A percentile compares a stretch with the other conserved stretches of the same genome.
These are phyloP conservation scores for Phaeolepiota aurea DNA, from an alignment of 768 basidiomycete genomes.

Conservation along the genomic window DNA sequence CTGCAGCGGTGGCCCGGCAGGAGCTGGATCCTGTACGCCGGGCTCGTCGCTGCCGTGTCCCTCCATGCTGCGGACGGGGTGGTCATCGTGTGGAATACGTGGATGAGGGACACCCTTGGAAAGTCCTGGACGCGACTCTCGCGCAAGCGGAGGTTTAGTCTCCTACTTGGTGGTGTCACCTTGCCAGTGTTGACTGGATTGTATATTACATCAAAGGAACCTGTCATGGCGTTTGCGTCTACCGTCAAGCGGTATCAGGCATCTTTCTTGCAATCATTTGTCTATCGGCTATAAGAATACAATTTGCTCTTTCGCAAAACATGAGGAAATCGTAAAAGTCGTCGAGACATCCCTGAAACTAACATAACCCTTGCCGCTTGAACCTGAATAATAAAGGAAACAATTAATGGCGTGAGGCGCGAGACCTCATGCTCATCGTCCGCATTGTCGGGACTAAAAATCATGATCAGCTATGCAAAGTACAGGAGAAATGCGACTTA, in stretches of 20 bases:
- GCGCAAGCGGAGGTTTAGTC: slow-evolving; percentile 14
- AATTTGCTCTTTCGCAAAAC: not conserved
- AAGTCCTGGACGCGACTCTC: slow-evolving; percentile 9
- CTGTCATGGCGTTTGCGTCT: slow-evolving; percentile 45
- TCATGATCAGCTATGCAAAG: slow-evolving; percentile 7
- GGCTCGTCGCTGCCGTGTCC: slow-evolving; percentile 45
- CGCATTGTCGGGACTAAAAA: slow-evolving; percentile 53
- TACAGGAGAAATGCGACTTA: slow-evolving; percentile 23
- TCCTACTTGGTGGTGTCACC: slow-evolving; percentile 25
- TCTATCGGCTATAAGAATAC: slow-evolving; percentile 34
- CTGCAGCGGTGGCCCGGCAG: slow-evolving; percentile 53
- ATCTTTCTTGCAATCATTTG: slow-evolving; percentile 33
- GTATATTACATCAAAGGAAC: slow-evolving; percentile 45
- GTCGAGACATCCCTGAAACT: no score
- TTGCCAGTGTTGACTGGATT: slow-evolving; percentile 53
- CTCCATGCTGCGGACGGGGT: slow-evolving; percentile 61
- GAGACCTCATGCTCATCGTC: slow-evolving; percentile 52
- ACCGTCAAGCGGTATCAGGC: slow-evolving; percentile 42
- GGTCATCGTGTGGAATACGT: slow-evolving; percentile 42
- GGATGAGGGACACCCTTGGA: slow-evolving; percentile 22
- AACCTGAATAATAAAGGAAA: no score
- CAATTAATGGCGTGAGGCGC: slow-evolving; percentile 14
- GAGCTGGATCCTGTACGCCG: slow-evolving; percentile 55
- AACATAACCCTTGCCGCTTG: no score
- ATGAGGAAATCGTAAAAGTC: not conserved